Evolutionary conservation across 768 basidiomycete species (phyloP).

Genomic region (Paxillus rubicundulus): DNA sequence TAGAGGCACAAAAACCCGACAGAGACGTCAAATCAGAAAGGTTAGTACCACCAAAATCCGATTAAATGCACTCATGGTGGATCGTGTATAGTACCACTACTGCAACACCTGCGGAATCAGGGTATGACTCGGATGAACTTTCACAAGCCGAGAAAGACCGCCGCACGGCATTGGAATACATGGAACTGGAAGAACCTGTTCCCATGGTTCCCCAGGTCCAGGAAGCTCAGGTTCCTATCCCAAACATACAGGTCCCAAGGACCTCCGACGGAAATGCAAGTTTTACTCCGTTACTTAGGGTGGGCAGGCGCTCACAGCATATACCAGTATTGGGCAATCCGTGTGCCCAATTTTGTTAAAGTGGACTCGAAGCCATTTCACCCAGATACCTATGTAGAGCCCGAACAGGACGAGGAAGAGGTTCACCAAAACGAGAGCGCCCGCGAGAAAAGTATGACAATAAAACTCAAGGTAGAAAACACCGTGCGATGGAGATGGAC

Average conservation of each 20-base stretch:
- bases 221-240: constrained; percentile 75
- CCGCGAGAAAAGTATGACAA: constrained; percentile 77
- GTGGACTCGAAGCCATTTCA: constrained; percentile 90
- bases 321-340: constrained; percentile 77
- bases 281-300: constrained; percentile 4
- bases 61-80: constrained; percentile 17
- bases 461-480: constrained; percentile 89
- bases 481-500: constrained; percentile 95
- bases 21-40: constrained; percentile 46
- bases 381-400: constrained; percentile 77
- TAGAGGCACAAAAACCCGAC: constrained; percentile 31
- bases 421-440: constrained; percentile 53
- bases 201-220: constrained; percentile 52
- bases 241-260: constrained; percentile 81
- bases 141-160: constrained; percentile 55
- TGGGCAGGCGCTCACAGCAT: constrained; percentile 5
- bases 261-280: constrained; percentile 81
- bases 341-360: constrained; percentile 91
- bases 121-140: constrained; percentile 62
- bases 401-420: constrained; percentile 75
- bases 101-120: constrained; percentile 40
- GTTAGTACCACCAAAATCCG: constrained; percentile 30
- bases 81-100: constrained; percentile 35
- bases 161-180: constrained; percentile 75
- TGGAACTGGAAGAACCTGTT: constrained; percentile 68